phyloP scores from a whole-genome alignment of 495 filamentous ascomycete species.

The Halenospora varia region DNA sequence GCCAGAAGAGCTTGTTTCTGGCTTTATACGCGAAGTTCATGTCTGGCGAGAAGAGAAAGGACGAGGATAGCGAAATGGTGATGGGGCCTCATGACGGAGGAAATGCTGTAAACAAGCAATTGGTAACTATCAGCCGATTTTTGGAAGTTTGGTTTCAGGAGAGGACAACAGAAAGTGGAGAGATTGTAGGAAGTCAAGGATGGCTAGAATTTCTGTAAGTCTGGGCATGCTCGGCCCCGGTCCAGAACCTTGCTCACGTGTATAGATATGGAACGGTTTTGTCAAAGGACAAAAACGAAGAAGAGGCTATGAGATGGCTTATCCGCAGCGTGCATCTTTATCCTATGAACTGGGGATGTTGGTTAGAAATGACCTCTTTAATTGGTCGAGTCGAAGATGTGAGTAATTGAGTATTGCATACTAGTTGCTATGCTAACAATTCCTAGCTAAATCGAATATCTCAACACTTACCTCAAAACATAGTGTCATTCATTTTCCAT shows the following conservation, averaged over 20 bases:
- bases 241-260: slow-evolving; percentile 3
- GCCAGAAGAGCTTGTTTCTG: slow-evolving; percentile 89
- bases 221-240: not conserved
- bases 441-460: slow-evolving; percentile 44
- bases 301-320: slow-evolving; percentile 75
- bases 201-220: slow-evolving; percentile 84
- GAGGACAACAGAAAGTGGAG: slow-evolving; percentile 52
- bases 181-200: slow-evolving; percentile 63
- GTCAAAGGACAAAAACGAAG: slow-evolving; percentile 85
- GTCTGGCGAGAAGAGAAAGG: slow-evolving; percentile 90
- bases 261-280: slow-evolving; percentile 74
- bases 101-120: slow-evolving; percentile 75
- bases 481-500: slow-evolving; percentile 91
- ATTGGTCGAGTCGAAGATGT: slow-evolving; percentile 77
- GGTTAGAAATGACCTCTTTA: slow-evolving; percentile 82
- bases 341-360: slow-evolving; percentile 95
- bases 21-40: slow-evolving; percentile 89
- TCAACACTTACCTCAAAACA: slow-evolving; percentile 72
- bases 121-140: slow-evolving; percentile 66
- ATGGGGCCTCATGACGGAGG: slow-evolving; percentile 89
- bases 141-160: slow-evolving; percentile 74
- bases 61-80: slow-evolving; percentile 97
- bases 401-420: slow-evolving; percentile 25
- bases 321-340: slow-evolving; percentile 79
- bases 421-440: slow-evolving; percentile 11